Evolutionary conservation across 176 grass and related monocot species (phyloP).

Genomic region (Aechmea fasciata): DNA sequence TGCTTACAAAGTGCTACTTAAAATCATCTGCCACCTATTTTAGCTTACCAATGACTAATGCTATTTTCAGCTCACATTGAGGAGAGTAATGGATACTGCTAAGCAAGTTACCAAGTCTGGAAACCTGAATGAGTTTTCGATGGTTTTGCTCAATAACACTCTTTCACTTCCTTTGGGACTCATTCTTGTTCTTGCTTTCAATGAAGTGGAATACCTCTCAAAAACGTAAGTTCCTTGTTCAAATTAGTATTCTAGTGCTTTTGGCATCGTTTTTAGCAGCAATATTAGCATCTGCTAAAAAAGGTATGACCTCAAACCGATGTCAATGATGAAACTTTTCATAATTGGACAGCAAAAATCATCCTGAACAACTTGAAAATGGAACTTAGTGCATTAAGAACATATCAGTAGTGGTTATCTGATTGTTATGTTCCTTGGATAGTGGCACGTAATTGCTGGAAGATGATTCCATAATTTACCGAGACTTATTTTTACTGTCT

Average conservation of each 20-base stretch:
- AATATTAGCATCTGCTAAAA: background rate
- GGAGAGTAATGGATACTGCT: conserved; percentile 91
- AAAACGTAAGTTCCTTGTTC: conserved; percentile 61
- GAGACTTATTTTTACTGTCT: background rate
- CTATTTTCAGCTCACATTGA: conserved; percentile 62
- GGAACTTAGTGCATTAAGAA: no score
- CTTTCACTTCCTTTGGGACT: conserved; percentile 84
- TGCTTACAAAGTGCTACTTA: background rate
- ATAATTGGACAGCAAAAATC: no score
- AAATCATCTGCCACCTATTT: background rate
- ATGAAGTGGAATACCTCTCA: conserved; percentile 69
- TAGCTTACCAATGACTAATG: conserved; percentile 20
- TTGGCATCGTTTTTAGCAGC: conserved; percentile 5
- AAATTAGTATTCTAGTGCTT: background rate
- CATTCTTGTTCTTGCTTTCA: conserved; percentile 67
- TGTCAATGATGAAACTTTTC: background rate
- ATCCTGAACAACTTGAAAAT: no score
- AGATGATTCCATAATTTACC: background rate
- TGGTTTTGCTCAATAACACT: conserved; percentile 90
- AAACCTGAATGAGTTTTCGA: conserved; percentile 91
- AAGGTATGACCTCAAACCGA: background rate
- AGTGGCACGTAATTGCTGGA: background rate
- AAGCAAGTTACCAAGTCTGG: conserved; percentile 89
- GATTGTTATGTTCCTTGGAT: background rate
- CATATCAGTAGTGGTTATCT: no score